Evolutionary conservation across 2,329 filamentous ascomycete genomes (phyloP), one percentile per base, ranked within the genome.

Genomic region (Cryoendolithus antarcticus): DNA sequence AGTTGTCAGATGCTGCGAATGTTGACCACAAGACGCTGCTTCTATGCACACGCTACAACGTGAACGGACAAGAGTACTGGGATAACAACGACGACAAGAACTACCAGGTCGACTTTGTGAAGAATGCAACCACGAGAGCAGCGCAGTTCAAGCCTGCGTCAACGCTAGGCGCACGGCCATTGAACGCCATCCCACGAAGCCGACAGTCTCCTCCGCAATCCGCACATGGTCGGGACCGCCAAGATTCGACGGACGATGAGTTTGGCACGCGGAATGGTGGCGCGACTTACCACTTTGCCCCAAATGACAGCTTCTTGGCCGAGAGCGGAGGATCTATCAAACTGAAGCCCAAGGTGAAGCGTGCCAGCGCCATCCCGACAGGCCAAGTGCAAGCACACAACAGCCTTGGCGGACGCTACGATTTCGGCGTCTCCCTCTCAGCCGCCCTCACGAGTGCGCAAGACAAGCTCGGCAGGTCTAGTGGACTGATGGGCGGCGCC

Each of bases 1-100:
- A 88, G 67, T 64, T 98, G 42, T 80, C 86, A 12, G 91, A 98
- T 56, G 79, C 86, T 52, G 83, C 85, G 33, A 89, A 95, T 59
- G 71, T 98, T 34, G 88, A 95, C 60, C 76, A 77, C 48, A 96
- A 95, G 71, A 94, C 86, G 0, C 70, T 98, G 56, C 86, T 88
- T 62, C 78, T 96, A 55, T 96, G 91, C 62, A 73, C 95, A 37
- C 82, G 86, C 37, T 98, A 96, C 62, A 76, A 67, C 30, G 86
- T 93, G 42, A 79, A 80, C 46, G 85, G 86, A 11, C 72, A 81
- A 45, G 89, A 96, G 53, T 84, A 77, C 61, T 98, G 91, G 91
- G 91, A 98, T 63, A 98, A 89, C 71, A 98, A 98, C 60, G 69
- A 70, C 50, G 67, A 70, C 24, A 74, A 77, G 62, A 96, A 98